Conservation (phyloP, 768 basidiomycete genomes). For the Xerocomus spinulosus region DNA sequence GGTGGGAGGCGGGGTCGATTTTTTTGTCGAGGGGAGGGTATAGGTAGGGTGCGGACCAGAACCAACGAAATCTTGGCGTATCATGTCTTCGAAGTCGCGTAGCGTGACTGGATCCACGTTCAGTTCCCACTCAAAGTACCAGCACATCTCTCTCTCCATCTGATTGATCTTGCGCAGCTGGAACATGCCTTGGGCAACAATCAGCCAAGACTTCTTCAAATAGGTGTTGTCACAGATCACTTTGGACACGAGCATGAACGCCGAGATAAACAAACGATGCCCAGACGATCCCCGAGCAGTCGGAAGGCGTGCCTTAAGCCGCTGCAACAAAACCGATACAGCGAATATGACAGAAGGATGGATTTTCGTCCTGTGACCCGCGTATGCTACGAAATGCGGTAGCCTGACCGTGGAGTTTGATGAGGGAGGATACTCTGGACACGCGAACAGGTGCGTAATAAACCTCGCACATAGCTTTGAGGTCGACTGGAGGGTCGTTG, state of each 20-base stretch:
- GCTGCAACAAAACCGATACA: slow-evolving; percentile 47
- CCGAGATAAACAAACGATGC: slow-evolving; percentile 65
- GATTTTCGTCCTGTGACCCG: slow-evolving; percentile 61
- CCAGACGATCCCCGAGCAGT: slow-evolving; percentile 74
- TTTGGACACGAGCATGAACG: slow-evolving; percentile 69
- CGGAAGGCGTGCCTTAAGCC: slow-evolving; percentile 68
- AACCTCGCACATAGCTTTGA: slow-evolving; percentile 72
- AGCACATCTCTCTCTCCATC: slow-evolving; percentile 78
- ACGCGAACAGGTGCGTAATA: slow-evolving; percentile 81
- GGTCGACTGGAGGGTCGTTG: slow-evolving; percentile 30
- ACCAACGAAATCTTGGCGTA: slow-evolving; percentile 56
- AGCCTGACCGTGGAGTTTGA: slow-evolving; percentile 34
- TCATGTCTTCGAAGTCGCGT: slow-evolving; percentile 54
- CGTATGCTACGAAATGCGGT: slow-evolving; percentile 63
- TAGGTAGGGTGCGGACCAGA: slow-evolving; percentile 60
- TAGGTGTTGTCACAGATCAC: slow-evolving; percentile 95
- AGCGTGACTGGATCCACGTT: slow-evolving; percentile 66
- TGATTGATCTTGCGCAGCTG: slow-evolving; percentile 71
- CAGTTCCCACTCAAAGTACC: slow-evolving; percentile 90
- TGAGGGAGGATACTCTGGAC: slow-evolving; percentile 71
- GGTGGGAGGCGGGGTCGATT: slow-evolving; percentile 42
- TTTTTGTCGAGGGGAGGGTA: slow-evolving; percentile 56
- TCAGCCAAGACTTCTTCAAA: slow-evolving; percentile 88
- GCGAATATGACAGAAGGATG: slow-evolving; percentile 46
- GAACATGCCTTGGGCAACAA: slow-evolving; percentile 88